Evolutionary conservation across 148 eudicot genomes (phyloP).

Genomic region (Gaultheria prostrata): DNA sequence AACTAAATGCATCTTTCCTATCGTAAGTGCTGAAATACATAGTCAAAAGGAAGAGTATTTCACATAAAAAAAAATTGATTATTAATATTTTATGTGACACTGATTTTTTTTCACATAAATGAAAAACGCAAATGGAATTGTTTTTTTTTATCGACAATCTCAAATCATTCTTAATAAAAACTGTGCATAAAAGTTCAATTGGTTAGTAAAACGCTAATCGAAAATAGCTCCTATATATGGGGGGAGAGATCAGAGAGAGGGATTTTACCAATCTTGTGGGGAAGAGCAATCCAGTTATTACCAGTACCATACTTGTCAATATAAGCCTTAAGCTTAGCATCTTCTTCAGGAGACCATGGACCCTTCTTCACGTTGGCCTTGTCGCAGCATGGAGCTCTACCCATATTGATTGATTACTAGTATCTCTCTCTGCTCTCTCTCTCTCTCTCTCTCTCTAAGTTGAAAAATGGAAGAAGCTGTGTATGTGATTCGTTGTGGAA

Average conservation of each 20-base stretch:
- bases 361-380: slow-evolving; percentile 85
- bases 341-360: slow-evolving; percentile 95
- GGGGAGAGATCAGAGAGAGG: not conserved
- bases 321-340: slow-evolving; percentile 79
- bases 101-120: not conserved
- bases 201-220: not conserved
- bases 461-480: not conserved
- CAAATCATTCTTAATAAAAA: not conserved
- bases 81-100: not conserved
- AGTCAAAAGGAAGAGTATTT: not conserved
- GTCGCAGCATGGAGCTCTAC: slow-evolving; percentile 95
- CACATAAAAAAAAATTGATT: no score
- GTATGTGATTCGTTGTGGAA: slow-evolving; percentile 26
- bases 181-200: not conserved
- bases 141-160: not conserved
- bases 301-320: slow-evolving; percentile 75
- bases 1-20: not conserved
- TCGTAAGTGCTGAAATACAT: not conserved
- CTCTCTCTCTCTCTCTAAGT: slow-evolving; percentile 8
- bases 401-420: no score
- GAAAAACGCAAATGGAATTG: not conserved
- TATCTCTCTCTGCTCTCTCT: slow-evolving; percentile 16
- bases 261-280: slow-evolving; percentile 76
- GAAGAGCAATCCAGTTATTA: slow-evolving; percentile 90
- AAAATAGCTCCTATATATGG: not conserved